Conservation (phyloP, 1,139 yeast genomes). For the Hansenula lynferdii region DNA sequence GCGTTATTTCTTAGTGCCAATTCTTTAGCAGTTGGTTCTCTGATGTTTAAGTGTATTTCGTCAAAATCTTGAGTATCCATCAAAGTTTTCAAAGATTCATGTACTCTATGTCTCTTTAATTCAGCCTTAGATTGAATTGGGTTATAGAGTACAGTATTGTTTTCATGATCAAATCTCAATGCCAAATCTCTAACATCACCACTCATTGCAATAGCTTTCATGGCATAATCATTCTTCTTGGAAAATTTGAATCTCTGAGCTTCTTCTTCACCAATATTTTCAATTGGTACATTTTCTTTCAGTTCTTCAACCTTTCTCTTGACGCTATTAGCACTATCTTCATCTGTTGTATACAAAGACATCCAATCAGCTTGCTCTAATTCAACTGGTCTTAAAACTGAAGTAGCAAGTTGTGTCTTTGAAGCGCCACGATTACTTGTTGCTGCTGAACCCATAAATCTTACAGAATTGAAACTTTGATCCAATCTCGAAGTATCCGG, state of each 20-base stretch:
- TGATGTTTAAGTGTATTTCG: constrained; percentile 52
- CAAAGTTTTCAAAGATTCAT: constrained; percentile 44
- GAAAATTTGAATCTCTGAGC: constrained; percentile 49
- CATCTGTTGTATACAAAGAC: constrained; percentile 58
- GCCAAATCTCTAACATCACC: constrained; percentile 53
- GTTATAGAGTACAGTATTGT: constrained; percentile 63
- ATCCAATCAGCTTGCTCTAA: constrained; percentile 81
- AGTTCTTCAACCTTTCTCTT: constrained; percentile 33
- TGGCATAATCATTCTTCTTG: constrained; percentile 77
- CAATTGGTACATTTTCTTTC: constrained; percentile 40
- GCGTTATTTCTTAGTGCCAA: constrained; percentile 59
- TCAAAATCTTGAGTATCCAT: constrained; percentile 48
- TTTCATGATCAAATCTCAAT: constrained; percentile 46
- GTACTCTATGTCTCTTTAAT: constrained; percentile 77
- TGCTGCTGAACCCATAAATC: constrained; percentile 79
- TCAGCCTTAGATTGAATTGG: constrained; percentile 78
- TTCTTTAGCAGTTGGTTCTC: constrained; percentile 74
- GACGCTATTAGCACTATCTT: constrained; percentile 39
- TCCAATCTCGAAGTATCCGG: constrained; percentile 93
- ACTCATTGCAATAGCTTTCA: constrained; percentile 49
- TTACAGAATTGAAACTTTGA: constrained; percentile 64
- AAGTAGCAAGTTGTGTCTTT: constrained; percentile 44
- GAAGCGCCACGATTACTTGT: constrained; percentile 22
- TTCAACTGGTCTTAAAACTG: constrained; percentile 73
- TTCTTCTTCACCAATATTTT: constrained; percentile 32